phyloP scores from a whole-genome alignment of 495 filamentous ascomycete genomes.

The Copromyces sp. region DNA sequence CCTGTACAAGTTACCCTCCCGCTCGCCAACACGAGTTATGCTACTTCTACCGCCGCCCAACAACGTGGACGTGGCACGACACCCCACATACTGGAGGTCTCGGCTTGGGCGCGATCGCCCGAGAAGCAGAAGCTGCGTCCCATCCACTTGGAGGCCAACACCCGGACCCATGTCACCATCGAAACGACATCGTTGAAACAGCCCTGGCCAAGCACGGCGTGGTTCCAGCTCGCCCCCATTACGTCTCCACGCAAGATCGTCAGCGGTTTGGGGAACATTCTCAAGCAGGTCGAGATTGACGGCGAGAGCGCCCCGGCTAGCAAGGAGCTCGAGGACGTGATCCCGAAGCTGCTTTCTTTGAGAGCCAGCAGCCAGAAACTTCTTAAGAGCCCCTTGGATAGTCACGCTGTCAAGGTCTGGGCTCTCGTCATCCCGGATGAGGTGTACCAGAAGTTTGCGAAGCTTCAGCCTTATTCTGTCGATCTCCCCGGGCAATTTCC shows the following conservation, averaged over 20 bases:
- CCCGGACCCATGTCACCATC: constrained; percentile 16
- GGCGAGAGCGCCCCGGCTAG: constrained; percentile 54
- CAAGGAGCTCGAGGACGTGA: constrained; percentile 57
- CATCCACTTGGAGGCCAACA: constrained; percentile 12
- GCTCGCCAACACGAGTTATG: constrained; percentile 62
- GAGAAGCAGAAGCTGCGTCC: constrained; percentile 8
- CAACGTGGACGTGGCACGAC: constrained; percentile 45
- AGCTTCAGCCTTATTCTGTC: background rate
- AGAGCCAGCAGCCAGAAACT: constrained; percentile 11
- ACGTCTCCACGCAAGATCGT: constrained; percentile 54
- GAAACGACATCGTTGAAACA: constrained; percentile 1
- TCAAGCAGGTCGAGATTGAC: constrained; percentile 53
- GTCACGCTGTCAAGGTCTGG: constrained; percentile 57
- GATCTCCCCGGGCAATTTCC: background rate
- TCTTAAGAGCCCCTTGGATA: background rate
- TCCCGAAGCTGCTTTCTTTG: constrained; percentile 48
- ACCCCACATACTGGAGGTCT: constrained; percentile 46
- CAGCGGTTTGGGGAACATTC: constrained; percentile 70
- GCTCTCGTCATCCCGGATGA: constrained; percentile 51
- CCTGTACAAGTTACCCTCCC: constrained; percentile 41
- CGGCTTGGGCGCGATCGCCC: constrained; percentile 36
- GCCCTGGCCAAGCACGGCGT: background rate
- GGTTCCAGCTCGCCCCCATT: constrained; percentile 52
- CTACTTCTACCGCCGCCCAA: constrained; percentile 25
- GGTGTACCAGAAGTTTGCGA: background rate